phyloP scores from a whole-genome alignment of 2,329 filamentous ascomycete genomes.

The Aspergillus pseudonomiae region DNA sequence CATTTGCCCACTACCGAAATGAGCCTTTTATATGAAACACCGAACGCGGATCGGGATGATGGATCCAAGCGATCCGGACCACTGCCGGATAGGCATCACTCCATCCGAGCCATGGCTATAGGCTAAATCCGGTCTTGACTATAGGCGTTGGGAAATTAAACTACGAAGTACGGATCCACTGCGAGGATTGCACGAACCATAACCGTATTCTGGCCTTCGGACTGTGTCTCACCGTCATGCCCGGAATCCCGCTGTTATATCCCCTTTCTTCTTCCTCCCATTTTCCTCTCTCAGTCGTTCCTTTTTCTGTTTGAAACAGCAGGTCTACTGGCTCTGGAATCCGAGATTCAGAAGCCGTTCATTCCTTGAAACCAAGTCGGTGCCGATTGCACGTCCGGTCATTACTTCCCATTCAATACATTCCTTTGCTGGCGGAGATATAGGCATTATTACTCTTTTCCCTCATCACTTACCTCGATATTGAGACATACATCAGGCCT shows the following conservation, averaged over 20 bases:
- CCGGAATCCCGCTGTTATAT: background rate
- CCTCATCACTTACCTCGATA: background rate
- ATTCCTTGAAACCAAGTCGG: slow-evolving; percentile 19
- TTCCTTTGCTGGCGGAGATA: background rate
- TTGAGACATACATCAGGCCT: background rate
- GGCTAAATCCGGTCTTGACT: background rate
- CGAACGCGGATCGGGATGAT: slow-evolving; percentile 1
- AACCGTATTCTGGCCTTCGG: background rate
- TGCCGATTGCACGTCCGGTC: slow-evolving; percentile 26
- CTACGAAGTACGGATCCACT: slow-evolving; percentile 2
- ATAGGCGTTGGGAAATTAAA: slow-evolving; percentile 7
- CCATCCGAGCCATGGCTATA: background rate
- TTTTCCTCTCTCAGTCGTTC: slow-evolving; percentile 11
- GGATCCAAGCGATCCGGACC: background rate
- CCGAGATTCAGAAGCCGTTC: slow-evolving; percentile 34
- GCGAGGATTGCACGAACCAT: background rate
- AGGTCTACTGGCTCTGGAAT: slow-evolving; percentile 25
- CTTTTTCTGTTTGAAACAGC: slow-evolving; percentile 28
- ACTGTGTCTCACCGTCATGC: background rate
- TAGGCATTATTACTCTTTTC: background rate
- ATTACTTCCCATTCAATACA: slow-evolving; percentile 9
- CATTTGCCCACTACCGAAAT: background rate
- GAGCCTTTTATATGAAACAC: slow-evolving; percentile 3
- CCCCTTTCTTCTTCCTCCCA: slow-evolving; percentile 3
- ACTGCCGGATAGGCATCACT: background rate